These are phyloP conservation scores for Penicillium palitans DNA, from an alignment of 2,329 filamentous ascomycete genomes.

Conservation along the genomic window DNA sequence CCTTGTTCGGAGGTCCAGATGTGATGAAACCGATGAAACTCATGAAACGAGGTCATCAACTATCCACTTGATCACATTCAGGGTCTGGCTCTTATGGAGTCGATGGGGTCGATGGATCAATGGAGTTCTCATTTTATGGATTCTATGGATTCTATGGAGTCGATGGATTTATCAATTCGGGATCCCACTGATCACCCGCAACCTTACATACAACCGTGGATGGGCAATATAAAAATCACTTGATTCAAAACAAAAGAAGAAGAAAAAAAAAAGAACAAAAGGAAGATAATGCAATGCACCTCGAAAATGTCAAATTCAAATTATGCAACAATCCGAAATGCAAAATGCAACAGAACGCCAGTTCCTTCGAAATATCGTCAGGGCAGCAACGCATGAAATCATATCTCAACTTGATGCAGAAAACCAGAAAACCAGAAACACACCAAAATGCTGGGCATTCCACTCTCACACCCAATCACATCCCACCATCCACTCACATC, in stretches of 20 bases:
- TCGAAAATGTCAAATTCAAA: conserved; percentile 15
- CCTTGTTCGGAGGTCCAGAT: not conserved
- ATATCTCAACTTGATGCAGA: conserved; percentile 15
- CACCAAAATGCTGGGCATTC: not conserved
- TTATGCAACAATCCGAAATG: conserved; percentile 6
- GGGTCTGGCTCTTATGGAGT: no score
- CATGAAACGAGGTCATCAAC: not conserved
- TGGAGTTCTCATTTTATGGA: no score
- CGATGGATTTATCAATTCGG: not conserved
- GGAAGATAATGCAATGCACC: conserved; percentile 17
- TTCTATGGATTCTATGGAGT: not conserved
- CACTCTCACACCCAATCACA: conserved; percentile 10
- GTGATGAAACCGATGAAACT: not conserved
- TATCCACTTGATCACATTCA: not conserved
- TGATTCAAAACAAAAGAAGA: not conserved
- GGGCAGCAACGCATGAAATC: conserved; percentile 14
- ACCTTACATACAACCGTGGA: not conserved
- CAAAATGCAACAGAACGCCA: conserved; percentile 12
- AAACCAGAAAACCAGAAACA: not conserved
- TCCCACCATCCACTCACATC: conserved; percentile 30
- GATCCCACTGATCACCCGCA: not conserved
- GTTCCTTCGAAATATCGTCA: conserved; percentile 1
- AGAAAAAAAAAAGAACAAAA: not conserved
- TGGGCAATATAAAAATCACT: not conserved
- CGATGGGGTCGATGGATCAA: no score